Evolutionary conservation across 345 rosid species (phyloP).

Genomic region (Eucalyptus lansdowneana): DNA sequence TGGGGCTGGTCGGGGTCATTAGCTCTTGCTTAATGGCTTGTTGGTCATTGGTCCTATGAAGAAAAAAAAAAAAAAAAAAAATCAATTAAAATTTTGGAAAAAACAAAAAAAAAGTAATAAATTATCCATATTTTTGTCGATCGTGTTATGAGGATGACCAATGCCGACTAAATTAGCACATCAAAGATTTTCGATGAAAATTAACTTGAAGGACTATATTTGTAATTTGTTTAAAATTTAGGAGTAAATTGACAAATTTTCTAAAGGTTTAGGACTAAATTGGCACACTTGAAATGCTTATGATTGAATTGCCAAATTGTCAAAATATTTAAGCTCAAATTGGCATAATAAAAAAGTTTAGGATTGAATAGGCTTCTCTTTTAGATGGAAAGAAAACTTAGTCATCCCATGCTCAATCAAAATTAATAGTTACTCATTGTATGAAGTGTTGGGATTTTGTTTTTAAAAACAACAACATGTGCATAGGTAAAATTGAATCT

Average conservation of each 20-base stretch:
- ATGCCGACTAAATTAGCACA: no score
- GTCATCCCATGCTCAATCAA: background rate
- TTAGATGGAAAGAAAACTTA: background rate
- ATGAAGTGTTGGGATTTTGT: no score
- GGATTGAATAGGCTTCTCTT: background rate
- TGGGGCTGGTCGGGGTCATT: background rate
- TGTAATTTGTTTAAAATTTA: no score
- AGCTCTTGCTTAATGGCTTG: background rate
- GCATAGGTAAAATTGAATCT: no score
- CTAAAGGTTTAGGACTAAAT: no score
- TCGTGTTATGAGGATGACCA: background rate
- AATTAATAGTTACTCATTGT: background rate
- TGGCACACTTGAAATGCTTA: background rate
- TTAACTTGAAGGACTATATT: background rate
- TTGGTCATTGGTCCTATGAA: fast-evolving
- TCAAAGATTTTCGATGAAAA: no score
- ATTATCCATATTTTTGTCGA: no score
- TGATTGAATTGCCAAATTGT: background rate
- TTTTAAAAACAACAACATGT: no score
- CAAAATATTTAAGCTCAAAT: background rate
- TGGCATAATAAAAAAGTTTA: background rate
- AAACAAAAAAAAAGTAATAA: fast-evolving
- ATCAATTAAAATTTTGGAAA: no score
- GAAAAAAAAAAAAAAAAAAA: no score
- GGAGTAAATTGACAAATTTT: no score